Percentiles rank a stretch among this genome's conserved stretches.
phyloP scores from a whole-genome alignment of 805 yeast species.

The Kregervanrija pseudodelftensis region DNA sequence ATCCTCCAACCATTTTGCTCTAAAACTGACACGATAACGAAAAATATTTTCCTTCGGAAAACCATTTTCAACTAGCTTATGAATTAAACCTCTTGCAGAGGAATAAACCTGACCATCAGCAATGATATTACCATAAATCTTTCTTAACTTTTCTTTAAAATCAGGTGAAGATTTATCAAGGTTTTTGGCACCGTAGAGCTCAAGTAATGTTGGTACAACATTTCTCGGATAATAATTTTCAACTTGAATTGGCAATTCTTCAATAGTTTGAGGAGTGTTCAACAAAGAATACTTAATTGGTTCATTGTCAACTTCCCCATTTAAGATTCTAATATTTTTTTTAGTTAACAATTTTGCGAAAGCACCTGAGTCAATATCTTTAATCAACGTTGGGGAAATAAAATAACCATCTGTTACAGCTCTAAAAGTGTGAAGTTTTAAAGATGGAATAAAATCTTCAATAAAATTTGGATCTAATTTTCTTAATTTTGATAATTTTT shows the following conservation, averaged over 20 bases:
- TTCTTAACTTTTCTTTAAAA: constrained; percentile 12
- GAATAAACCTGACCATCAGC: constrained; percentile 35
- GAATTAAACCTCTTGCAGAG: constrained; percentile 31
- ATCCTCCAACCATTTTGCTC: constrained; percentile 18
- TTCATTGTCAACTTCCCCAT: constrained; percentile 13
- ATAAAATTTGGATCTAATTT: constrained; percentile 11
- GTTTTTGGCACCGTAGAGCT: constrained; percentile 9
- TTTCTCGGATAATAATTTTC: constrained; percentile 31
- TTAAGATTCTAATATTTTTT: constrained; percentile 7
- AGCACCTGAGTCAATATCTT: constrained; percentile 27
- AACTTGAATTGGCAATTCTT: constrained; percentile 26
- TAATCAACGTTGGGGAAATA: constrained; percentile 24
- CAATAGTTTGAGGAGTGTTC: constrained; percentile 20
- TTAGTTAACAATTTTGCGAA: constrained; percentile 4
- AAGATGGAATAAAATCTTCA: constrained; percentile 17
- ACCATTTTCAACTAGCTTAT: constrained; percentile 22
- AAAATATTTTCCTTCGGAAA: constrained; percentile 23
- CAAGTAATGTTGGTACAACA: constrained; percentile 19
- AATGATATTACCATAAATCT: constrained; percentile 28
- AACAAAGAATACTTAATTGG: constrained; percentile 6
- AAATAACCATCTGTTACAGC: constrained; percentile 35
- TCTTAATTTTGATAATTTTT: constrained; percentile 9
- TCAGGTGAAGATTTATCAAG: constrained; percentile 11
- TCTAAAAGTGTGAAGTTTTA: constrained; percentile 24
- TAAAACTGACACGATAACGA: constrained; percentile 27